Base-by-base conservation (phyloP, 2,329 filamentous ascomycete genomes). In the Xylaria sp. region DNA sequence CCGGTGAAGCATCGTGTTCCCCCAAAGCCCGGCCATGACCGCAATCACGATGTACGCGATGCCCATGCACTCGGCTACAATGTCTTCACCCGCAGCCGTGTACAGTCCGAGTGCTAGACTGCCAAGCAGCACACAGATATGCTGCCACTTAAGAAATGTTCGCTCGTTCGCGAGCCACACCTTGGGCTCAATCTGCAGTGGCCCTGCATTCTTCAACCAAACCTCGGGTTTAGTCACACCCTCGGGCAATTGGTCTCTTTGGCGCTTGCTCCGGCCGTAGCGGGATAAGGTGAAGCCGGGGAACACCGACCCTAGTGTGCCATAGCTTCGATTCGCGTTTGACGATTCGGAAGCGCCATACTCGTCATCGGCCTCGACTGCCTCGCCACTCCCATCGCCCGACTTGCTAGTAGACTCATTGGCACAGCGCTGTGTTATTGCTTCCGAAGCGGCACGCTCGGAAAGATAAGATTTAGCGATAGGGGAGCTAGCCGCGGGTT, bases 131-230 rank as follows among this genome's bases (percentile, higher is more conserved):
- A 99, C 87, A 65, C 88, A 90, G 72, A 99, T 93, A 76, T 98
- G 94, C 81, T 98, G 92, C 95, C 95, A 99, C 78, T 97, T 98
- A 77, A 99, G 89, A 75, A 97, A 99, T 0, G 95, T 99, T 65
- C 95, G 90, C 79, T 99, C 94, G 78, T 99, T 99, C 57, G 95
- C 95, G 60, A 99, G 89, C 94, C 95, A 99, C 31, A 99, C 94
- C 79, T 99, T 99, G 65, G 92, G 93, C 80, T 99, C 95, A 60
- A 99, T 92, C 74, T 93, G 91, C 67, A 98, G 85, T 37, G 93
- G 91, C 2, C 95, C 94, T 35, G 90, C 86, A 78, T 99, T 96
- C 81, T 99, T 99, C 82, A 99, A 92, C 89, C 94, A 96, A 68
- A 88, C 84, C 8, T 85, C 87, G 1, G 95, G 95, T 73, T 96